Conservation (phyloP, 768 basidiomycete genomes). For the Kwoniella mangroviensis region DNA sequence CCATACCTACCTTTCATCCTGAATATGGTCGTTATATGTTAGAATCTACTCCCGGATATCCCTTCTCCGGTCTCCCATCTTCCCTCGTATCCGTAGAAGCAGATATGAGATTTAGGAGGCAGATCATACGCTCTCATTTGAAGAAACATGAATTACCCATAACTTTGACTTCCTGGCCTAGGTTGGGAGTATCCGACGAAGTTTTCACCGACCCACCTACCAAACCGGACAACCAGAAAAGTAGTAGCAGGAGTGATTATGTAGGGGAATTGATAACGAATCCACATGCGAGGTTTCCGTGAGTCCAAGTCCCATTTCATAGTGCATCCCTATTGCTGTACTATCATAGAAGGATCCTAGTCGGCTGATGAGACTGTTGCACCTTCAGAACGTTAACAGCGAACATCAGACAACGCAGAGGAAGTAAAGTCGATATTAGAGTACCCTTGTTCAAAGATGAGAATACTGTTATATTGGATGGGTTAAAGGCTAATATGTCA, state of each 20-base stretch:
- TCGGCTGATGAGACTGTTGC: background rate
- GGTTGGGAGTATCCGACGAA: slow-evolving; percentile 78
- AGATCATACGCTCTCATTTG: slow-evolving; percentile 79
- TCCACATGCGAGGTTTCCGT: slow-evolving; percentile 98
- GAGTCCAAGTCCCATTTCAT: slow-evolving; percentile 57
- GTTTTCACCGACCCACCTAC: slow-evolving; percentile 87
- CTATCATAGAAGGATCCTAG: too few species aligned
- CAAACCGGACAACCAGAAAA: slow-evolving; percentile 69
- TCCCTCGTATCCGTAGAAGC: slow-evolving; percentile 87
- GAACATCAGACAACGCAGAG: slow-evolving; percentile 86
- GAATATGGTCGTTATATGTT: slow-evolving; percentile 99
- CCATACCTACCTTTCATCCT: slow-evolving; percentile 90
- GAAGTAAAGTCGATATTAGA: slow-evolving; percentile 93
- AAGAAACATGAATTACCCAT: slow-evolving; percentile 84
- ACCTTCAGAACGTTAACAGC: slow-evolving; percentile 84
- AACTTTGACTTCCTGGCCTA: slow-evolving; percentile 93
- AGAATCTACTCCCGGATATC: slow-evolving; percentile 94
- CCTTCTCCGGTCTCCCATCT: slow-evolving; percentile 83
- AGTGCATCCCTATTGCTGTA: too few species aligned
- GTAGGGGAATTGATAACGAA: slow-evolving; percentile 95
- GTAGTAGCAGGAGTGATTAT: slow-evolving; percentile 89
- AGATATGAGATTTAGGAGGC: slow-evolving; percentile 93
- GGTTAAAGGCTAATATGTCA: slow-evolving; percentile 59
- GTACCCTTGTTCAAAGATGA: slow-evolving; percentile 88
- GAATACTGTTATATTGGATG: slow-evolving; percentile 63